Evolutionary conservation across 2,329 filamentous ascomycete genomes (phyloP), one percentile per base, ranked within the genome.

Genomic region (Lecanicillium sp.): DNA sequence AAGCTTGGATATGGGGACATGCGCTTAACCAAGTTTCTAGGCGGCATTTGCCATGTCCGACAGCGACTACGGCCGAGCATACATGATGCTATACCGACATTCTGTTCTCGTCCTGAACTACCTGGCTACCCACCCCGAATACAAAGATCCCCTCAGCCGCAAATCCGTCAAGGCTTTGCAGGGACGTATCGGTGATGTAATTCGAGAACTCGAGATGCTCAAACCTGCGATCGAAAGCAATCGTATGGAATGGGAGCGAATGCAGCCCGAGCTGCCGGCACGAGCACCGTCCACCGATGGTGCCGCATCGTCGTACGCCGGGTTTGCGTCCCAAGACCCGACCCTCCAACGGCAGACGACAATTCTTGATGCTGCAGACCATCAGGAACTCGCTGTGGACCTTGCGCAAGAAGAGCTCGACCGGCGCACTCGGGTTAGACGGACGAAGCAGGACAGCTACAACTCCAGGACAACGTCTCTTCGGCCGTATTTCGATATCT

Each of bases 41-140:
- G 90, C 89, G 17, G 76, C 81, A 44, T 88, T 91, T 57, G 95
- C 95, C 62, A 78, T 93, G 59, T 78, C 79, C 35, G 91, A 97
- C 66, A 84, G 85, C 59, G 90, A 96, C 66, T 81, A 89, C 54
- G 81, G 90, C 58, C 86, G 93, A 61, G 87, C 91, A 4, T 98
- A 95, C 65, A 78, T 96, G 47, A 81, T 97, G 51, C 79, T 95
- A n/a, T 88, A 93, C 62, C 83, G 93, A 56, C 90, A 95, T 67
- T 89, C 89, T 9, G 77, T 84, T 45, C 81, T 98, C n/a, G 79
- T 95, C 20, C 71, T 95, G 23, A 79, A 88, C 6, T 77, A 85
- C 46, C 73, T 98, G 8, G 75, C 79, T 0, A 76, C 71, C 2
- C 93, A 97, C 58, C 90, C 91, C 1, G 81, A 93, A 48, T 80